Base-by-base conservation (phyloP, 1,284 basidiomycete species). In the Cutaneotrichosporon spelunceum region DNA sequence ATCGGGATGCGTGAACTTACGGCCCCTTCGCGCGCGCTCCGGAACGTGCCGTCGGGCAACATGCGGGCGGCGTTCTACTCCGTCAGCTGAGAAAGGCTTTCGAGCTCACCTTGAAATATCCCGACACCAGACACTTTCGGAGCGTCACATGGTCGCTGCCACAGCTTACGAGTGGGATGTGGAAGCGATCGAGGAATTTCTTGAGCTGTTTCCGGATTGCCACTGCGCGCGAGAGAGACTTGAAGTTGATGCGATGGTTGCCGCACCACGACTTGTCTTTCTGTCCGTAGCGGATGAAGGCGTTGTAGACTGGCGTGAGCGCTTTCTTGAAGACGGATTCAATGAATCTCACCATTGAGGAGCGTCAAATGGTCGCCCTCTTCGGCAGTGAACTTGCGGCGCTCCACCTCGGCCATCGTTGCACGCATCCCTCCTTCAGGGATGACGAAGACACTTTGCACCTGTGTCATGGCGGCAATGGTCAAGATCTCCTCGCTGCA, bases 311-410 rank as follows among this genome's bases (percentile, higher is more conserved):
- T 93, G 70, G 4, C 39, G 34, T 50, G 10, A 45, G 50, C 34
- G 59, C 70, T 21, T 24, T 6, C 29, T 27, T 39, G 23, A 61
- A 21, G 57, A 44, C 21, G 42, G 57, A n/a, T n/a, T n/a, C n/a
- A n/a, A n/a, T n/a, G n/a, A n/a, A n/a, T n/a, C 81, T 30, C 70
- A 89, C 92, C 91, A 77, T 97, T 98, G 26, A 97, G 76, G 6
- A 94, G 81, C 2, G 93, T 97, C 6, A 97, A 80, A 74, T 95
- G 91, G 73, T 98, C 94, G 67, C 96, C 96, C 85, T 99, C 94
- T 78, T 96, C 91, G 0, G 93, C 93, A 0, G 92, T 95, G 71
- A 99, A 99, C 72, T 96, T 95, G 58, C 95, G 82, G 54, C 91
- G 83, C 76, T 95, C 91, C 10, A 99, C 80, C 77, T 96, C 92